Conservation (phyloP, 805 yeast species). For the Sugiyamaella mastotermitis region DNA sequence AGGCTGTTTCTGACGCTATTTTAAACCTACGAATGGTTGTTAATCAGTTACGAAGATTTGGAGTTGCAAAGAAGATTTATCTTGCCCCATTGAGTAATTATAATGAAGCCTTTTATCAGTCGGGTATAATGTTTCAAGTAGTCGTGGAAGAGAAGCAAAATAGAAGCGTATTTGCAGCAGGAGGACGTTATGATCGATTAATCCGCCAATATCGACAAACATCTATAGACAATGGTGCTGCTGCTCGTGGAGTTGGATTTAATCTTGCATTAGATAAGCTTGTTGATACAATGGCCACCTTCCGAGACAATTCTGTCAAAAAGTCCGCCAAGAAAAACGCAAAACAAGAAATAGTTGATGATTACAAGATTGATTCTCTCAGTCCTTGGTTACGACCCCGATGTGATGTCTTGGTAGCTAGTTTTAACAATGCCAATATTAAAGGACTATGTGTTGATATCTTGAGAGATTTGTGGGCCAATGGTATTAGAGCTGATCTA, state of each 20-base stretch:
- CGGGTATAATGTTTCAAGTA: slow-evolving; percentile 86
- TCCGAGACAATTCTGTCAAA: slow-evolving; percentile 18
- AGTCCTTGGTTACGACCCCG: slow-evolving; percentile 48
- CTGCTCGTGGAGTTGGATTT: slow-evolving; percentile 75
- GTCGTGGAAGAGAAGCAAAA: slow-evolving; percentile 48
- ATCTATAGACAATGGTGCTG: slow-evolving; percentile 30
- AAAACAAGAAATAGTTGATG: slow-evolving; percentile 16
- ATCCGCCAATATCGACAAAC: slow-evolving; percentile 61
- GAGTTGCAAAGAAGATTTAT: slow-evolving; percentile 50
- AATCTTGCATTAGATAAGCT: slow-evolving; percentile 70
- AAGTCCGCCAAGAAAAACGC: slow-evolving; percentile 16
- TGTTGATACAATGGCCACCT: slow-evolving; percentile 41
- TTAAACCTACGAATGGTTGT: slow-evolving; percentile 56
- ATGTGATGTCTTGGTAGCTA: slow-evolving; percentile 77
- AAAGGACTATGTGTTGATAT: slow-evolving; percentile 59
- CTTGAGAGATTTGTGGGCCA: slow-evolving; percentile 62
- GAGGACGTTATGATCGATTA: slow-evolving; percentile 86
- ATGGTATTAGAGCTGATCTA: slow-evolving; percentile 74
- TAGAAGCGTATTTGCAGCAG: slow-evolving; percentile 62
- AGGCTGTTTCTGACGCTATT: slow-evolving; percentile 57
- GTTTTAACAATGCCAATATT: slow-evolving; percentile 53
- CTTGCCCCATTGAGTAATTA: slow-evolving; percentile 82
- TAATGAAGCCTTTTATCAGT: slow-evolving; percentile 69
- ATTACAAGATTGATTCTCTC: too few relatives aligned
- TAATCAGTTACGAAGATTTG: slow-evolving; percentile 48